Evolutionary conservation across 2,329 filamentous ascomycete genomes (phyloP).

Genomic region (Aureobasidium vineae): DNA sequence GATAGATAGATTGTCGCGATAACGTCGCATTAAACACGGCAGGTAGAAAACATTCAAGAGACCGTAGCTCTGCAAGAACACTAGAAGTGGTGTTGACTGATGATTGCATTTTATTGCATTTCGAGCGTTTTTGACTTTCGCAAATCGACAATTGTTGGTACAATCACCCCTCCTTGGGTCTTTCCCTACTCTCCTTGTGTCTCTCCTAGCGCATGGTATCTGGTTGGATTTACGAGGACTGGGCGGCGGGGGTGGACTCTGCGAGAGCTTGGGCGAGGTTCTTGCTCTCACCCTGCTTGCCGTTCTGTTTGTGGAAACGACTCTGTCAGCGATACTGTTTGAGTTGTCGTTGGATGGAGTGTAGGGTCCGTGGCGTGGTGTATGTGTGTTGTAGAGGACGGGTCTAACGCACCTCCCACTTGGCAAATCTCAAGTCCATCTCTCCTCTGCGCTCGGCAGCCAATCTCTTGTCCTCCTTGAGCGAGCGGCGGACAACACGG

Average conservation of each 20-base stretch:
- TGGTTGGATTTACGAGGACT: conserved; percentile 19
- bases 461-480: conserved; percentile 93
- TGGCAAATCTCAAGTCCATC: conserved; percentile 84
- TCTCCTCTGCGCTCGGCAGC: conserved; percentile 84
- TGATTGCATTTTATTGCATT: conserved; percentile 19
- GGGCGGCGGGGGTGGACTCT: conserved; percentile 31
- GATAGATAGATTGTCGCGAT: not conserved
- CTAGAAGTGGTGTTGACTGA: not conserved
- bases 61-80: not conserved
- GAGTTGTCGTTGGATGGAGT: not conserved
- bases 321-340: conserved; percentile 25
- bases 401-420: conserved; percentile 80
- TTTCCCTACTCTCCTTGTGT: not conserved
- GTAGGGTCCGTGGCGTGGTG: not conserved
- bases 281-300: conserved; percentile 89
- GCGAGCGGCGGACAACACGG: conserved; percentile 89
- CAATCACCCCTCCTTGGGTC: conserved; percentile 8
- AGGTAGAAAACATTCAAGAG: not conserved
- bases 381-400: not conserved
- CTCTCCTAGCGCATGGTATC: conserved; percentile 16
- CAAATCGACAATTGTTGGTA: conserved; percentile 22
- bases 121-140: conserved; percentile 5
- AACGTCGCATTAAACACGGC: not conserved
- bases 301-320: conserved; percentile 62
- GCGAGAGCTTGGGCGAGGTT: conserved; percentile 60